Conservation (phyloP, 73 alveolate species). For the Paramecium pentaurelia region DNA sequence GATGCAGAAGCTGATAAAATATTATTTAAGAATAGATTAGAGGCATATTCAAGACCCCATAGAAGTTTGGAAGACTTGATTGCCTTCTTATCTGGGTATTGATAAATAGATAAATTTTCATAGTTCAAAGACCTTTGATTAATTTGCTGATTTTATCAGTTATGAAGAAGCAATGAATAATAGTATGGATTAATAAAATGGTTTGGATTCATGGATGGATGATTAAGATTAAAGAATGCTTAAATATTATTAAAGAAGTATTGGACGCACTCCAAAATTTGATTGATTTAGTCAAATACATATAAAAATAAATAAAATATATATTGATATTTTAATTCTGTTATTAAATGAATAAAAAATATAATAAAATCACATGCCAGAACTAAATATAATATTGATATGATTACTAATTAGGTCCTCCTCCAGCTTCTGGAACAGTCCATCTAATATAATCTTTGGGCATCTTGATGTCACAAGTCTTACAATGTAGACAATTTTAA, state of each 20-base stretch:
- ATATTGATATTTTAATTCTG: background rate
- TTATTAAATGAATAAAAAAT: background rate
- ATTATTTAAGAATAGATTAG: conserved; percentile 35
- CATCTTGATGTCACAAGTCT: conserved; percentile 88
- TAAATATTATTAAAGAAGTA: conserved; percentile 47
- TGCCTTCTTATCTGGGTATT: background rate
- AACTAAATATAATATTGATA: background rate
- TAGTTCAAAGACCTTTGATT: conserved; percentile 6
- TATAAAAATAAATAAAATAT: background rate
- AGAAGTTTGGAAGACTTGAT: conserved; percentile 19
- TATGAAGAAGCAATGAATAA: conserved; percentile 33
- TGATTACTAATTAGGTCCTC: conserved; percentile 88
- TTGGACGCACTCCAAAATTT: conserved; percentile 25
- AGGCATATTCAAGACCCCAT: background rate
- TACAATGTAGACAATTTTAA: conserved; percentile 94
- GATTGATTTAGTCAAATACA: background rate
- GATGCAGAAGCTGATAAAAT: conserved; percentile 40
- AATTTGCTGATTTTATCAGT: conserved; percentile 27
- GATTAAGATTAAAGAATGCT: conserved; percentile 44
- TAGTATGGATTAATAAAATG: background rate
- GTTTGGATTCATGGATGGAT: conserved; percentile 57
- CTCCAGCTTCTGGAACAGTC: conserved; percentile 97
- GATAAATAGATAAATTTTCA: background rate
- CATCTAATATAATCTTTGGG: conserved; percentile 85
- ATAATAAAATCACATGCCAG: conserved; percentile 10